Base-by-base conservation (phyloP, 495 filamentous ascomycete genomes). In the Penicillium roqueforti region DNA sequence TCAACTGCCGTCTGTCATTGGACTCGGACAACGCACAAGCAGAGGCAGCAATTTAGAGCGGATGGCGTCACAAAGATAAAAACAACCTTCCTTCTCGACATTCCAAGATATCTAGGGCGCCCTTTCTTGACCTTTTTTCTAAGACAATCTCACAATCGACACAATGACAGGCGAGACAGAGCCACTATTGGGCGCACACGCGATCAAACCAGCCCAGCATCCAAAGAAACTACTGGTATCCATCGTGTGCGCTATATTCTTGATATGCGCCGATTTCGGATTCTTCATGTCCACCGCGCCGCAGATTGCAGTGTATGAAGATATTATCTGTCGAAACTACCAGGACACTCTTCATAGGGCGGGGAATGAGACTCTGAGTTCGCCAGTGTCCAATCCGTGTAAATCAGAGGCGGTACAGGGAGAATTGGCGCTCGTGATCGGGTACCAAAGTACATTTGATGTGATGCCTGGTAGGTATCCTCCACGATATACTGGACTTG, bases 361-460 rank as follows among this genome's bases (percentile, higher is more conserved):
- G 34, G 23, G 36, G 20, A 50, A 53, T 51, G 37, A 3, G 4
- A 13, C 19, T 2, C 45, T 42, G 9, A 11, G 14, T 18, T 25
- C 22, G 10, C 47, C 44, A 11, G 51, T 47, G 6, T 34, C 45
- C 2, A 53, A 62, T 20, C 59, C 54, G 16, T 77, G 75, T 46
- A 76, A 76, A 56, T 66, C 75, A 11, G 72, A 70, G 40, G 48
- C 65, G 1, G 72, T 77, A 23, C 75, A 78, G 58, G 69, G 60
- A 32, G 69, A 77, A 38, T 46, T 77, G 32, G 75, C 75, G 1
- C 55, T 72, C 41, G 54, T 78, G n/a, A 57, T 57, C 10, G 75
- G 68, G 1, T 76, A 72, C 58, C 74, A 69, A 53, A 67, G 73
- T 25, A 71, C 66, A 7, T 68, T 71, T 25, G 68, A 70, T 28